A percentile compares a stretch with the other conserved stretches of the same genome.
phyloP scores from a whole-genome alignment of 1,284 basidiomycete genomes.

The Tylopilus sp. region DNA sequence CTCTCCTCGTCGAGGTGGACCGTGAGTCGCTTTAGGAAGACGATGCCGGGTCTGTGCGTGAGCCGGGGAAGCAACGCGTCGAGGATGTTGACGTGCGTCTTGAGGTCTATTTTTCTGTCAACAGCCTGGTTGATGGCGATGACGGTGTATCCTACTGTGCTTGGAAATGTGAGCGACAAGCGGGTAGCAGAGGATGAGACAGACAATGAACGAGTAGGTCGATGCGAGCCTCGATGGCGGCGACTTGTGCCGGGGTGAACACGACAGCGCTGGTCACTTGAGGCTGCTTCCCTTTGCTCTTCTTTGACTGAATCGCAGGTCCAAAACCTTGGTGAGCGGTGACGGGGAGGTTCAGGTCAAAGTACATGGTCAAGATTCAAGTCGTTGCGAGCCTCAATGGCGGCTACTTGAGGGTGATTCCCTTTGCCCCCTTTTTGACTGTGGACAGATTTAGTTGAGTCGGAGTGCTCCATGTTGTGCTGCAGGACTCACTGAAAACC shows the following conservation, averaged over 20 bases:
- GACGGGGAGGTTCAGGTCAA: slow-evolving; percentile 69
- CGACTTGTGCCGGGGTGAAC: slow-evolving; percentile 56
- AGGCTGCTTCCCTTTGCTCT: slow-evolving; percentile 60
- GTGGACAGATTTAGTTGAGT: no score
- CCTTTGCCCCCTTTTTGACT: no score
- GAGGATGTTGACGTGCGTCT: slow-evolving; percentile 71
- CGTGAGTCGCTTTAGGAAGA: slow-evolving; percentile 76
- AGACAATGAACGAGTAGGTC: slow-evolving; percentile 67
- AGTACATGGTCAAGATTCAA: slow-evolving; percentile 57
- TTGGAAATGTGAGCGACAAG: slow-evolving; percentile 25
- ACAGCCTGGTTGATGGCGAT: slow-evolving; percentile 78
- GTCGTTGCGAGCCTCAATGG: no score
- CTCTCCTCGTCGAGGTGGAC: slow-evolving; percentile 81
- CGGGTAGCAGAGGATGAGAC: slow-evolving; percentile 15
- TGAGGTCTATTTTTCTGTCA: slow-evolving; percentile 73
- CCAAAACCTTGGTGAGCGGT: slow-evolving; percentile 32
- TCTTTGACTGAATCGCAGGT: slow-evolving; percentile 50
- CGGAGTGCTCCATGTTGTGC: no score
- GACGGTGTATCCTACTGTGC: slow-evolving; percentile 82
- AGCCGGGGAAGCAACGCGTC: slow-evolving; percentile 64
- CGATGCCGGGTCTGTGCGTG: slow-evolving; percentile 63
- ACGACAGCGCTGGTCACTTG: slow-evolving; percentile 29
- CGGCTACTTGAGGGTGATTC: no score
- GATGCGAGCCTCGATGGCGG: slow-evolving; percentile 58
- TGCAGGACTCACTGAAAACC: no score